Base-by-base conservation (phyloP, 2,329 filamentous ascomycete species). In the Incumbomyces delicatus region DNA sequence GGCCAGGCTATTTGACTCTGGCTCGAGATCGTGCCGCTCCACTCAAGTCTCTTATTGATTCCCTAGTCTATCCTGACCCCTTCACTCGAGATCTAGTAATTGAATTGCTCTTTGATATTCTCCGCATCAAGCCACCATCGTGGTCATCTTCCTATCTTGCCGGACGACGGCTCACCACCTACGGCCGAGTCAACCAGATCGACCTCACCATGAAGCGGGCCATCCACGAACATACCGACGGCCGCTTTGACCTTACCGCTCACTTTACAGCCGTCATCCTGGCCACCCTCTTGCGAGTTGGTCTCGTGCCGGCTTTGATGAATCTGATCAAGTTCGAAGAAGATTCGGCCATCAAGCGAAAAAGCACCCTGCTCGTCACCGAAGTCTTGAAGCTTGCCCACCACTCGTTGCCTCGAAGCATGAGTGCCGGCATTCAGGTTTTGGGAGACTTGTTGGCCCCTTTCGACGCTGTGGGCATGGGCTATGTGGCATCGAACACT, bases 101-200 rank as follows among this genome's bases (percentile, higher is more conserved):
- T 50, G 92, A 98, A 62, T 71, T 98, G 11, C 67, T 98, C 14
- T 95, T 94, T 57, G 80, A 83, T 57, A 75, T 82, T 16, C 68
- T 98, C 43, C 81, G 90, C 31, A 95, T 98, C 60, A 96, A 96
- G 57, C 83, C 89, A 49, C 81, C 92, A 36, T 82, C 88, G 7
- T 98, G 92, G 92, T 94, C 92, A 6, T 89, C 87, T 0, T 94
- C 90, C 0, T 98, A 95, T 62, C 76, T 98, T 39, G 92, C 94
- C 31, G 94, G 92, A 6, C 79, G 92, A 54, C 77, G 94, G 50
- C 72, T 98, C 39, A 98, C 94, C 1, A 98, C 92, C 0, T 98
- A 98, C 63, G 90, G 89, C n/a, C 78, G 94, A 57, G 89, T 96
- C 32, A 81, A 87, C 6, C 92, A 87, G 43, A 74, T 81, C 1